phyloP scores from a whole-genome alignment of 2,329 filamentous ascomycete species.

The Didymellaceae sp. region DNA sequence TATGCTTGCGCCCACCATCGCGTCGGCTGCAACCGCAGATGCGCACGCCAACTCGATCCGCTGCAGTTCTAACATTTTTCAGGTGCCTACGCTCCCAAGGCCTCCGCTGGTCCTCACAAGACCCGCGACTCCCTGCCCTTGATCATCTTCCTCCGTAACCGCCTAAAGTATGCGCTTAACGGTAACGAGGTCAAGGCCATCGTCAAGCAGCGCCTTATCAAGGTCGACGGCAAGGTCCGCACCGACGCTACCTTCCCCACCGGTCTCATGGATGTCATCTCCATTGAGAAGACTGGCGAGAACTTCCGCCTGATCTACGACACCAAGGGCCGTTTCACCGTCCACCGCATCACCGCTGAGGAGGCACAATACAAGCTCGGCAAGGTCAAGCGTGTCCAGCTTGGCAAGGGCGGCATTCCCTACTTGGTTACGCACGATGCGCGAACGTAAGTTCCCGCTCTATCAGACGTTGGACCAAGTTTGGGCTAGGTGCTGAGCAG shows the following conservation, averaged over 20 bases:
- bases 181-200: conserved; percentile 96
- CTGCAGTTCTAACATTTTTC: conserved; percentile 27
- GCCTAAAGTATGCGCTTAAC: conserved; percentile 99
- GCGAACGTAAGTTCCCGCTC: conserved; percentile 99
- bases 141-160: conserved; percentile 81
- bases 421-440: conserved; percentile 99
- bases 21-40: conserved; percentile 17
- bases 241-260: conserved; percentile 97
- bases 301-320: conserved; percentile 99
- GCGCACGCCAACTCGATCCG: conserved; percentile 8
- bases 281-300: conserved; percentile 99
- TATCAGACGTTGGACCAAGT: conserved; percentile 95
- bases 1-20: conserved; percentile 58
- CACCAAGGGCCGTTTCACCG: conserved; percentile 99
- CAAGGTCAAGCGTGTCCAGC: conserved; percentile 99
- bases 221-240: conserved; percentile 99
- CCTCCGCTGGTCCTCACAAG: conserved; percentile 94
- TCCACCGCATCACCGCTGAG: conserved; percentile 98
- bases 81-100: conserved; percentile 67
- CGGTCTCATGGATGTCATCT: conserved; percentile 99
- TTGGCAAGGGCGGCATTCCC: conserved; percentile 99
- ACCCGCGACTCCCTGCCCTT: conserved; percentile 97
- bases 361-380: conserved; percentile 99
- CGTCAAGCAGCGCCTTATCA: conserved; percentile 99
- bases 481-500: conserved; percentile 47